Evolutionary conservation across 345 rosid species (phyloP).

Genomic region (Anastatica hierochuntica): DNA sequence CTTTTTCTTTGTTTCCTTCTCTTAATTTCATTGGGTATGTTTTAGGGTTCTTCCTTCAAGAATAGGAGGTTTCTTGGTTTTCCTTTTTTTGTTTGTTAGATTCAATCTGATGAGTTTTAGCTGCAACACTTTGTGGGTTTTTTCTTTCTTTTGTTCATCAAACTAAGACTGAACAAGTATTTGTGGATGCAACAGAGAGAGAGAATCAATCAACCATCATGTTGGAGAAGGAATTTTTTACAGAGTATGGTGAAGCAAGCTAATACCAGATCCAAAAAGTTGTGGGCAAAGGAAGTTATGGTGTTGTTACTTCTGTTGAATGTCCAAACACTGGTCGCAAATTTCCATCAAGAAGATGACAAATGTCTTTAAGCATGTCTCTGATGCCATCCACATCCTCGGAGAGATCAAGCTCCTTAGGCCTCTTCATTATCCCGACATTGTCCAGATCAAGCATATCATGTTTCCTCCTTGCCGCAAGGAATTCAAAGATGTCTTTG

Average conservation of each 20-base stretch:
- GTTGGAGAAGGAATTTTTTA: conserved; percentile 86
- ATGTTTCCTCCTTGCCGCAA: conserved; percentile 96
- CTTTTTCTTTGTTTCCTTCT: too few relatives aligned
- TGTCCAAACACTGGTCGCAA: conserved; percentile 88
- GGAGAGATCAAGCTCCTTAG: conserved; percentile 96
- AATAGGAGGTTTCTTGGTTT: too few relatives aligned
- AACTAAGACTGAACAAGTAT: too few relatives aligned
- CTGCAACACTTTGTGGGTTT: too few relatives aligned
- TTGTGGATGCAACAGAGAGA: too few relatives aligned
- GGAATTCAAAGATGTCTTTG: conserved; percentile 89
- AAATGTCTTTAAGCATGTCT: conserved; percentile 82
- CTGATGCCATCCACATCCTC: conserved; percentile 82
- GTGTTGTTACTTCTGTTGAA: conserved; percentile 86
- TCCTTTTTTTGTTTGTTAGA: too few relatives aligned
- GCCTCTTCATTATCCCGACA: conserved; percentile 73
- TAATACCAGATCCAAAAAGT: conserved; percentile 91
- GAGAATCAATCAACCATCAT: conserved; percentile 25
- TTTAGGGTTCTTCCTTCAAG: too few relatives aligned
- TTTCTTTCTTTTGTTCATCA: too few relatives aligned
- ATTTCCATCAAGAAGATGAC: conserved; percentile 92
- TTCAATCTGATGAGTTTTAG: too few relatives aligned
- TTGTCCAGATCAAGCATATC: conserved; percentile 82
- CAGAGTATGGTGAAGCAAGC: conserved; percentile 94
- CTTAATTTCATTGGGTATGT: too few relatives aligned
- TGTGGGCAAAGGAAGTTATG: conserved; percentile 95